These are phyloP conservation scores for Craspedostauros australis DNA, from an alignment of 108 stramenopile genomes.

Conservation along the genomic window DNA sequence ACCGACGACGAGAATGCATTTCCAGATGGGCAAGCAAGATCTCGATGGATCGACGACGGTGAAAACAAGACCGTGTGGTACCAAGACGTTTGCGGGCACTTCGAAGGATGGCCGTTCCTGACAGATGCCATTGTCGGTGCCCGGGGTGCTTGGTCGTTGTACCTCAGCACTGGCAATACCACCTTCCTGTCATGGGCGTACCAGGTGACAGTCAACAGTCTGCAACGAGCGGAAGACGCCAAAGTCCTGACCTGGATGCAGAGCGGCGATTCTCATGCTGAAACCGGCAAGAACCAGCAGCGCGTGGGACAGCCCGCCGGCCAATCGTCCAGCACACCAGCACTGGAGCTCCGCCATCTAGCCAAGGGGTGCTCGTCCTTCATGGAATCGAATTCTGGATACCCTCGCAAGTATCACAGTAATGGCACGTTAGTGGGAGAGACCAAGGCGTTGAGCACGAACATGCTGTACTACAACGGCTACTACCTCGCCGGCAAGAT, in stretches of 20 bases:
- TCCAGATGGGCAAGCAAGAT: background rate
- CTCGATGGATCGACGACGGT: background rate
- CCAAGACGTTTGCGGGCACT: constrained; percentile 26
- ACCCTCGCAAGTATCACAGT: constrained; percentile 23
- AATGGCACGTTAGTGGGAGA: constrained; percentile 18
- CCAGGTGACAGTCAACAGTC: constrained; percentile 12
- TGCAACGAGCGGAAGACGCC: constrained; percentile 26
- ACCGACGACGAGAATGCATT: background rate
- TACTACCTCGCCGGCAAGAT: constrained; percentile 24
- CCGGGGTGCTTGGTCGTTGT: constrained; percentile 26
- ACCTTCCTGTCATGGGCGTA: constrained; percentile 35
- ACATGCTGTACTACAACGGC: constrained; percentile 30
- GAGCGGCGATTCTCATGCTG: background rate
- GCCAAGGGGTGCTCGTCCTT: constrained; percentile 29
- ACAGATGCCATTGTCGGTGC: constrained; percentile 41
- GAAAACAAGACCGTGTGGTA: constrained; percentile 15
- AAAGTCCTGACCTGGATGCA: constrained; percentile 2
- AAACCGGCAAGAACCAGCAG: background rate
- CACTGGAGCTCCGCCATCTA: background rate
- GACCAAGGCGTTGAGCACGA: constrained; percentile 38
- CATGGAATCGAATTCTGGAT: constrained; percentile 35
- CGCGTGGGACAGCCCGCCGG: background rate
- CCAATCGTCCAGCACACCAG: no score
- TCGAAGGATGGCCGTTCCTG: constrained; percentile 32
- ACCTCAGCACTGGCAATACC: constrained; percentile 22